Percentiles rank a stretch among this genome's conserved stretches.
Evolutionary conservation across 371 early-diverging fungal species (phyloP).

Genomic region (Fennellomyces sp.): DNA sequence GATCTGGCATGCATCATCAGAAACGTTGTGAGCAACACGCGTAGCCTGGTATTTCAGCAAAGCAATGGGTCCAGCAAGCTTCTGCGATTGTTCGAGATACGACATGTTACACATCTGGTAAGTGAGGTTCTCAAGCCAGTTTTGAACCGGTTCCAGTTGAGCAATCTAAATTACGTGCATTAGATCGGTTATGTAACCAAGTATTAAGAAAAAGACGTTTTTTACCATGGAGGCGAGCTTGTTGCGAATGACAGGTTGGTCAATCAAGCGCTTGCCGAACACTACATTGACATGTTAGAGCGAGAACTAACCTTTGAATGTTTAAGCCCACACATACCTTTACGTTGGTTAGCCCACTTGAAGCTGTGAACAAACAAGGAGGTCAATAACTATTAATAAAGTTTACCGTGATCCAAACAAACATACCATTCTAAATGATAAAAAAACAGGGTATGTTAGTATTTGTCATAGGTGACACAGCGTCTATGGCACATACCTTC

Average conservation of each 20-base stretch:
- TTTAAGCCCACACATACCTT: conserved; percentile 84
- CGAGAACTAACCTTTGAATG: conserved; percentile 74
- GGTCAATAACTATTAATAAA: not conserved
- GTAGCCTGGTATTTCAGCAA: conserved; percentile 64
- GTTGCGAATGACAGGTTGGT: conserved; percentile 67
- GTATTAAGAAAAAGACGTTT: not conserved
- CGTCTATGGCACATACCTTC: conserved; percentile 58
- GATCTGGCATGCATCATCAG: conserved; percentile 72
- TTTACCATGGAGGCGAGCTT: conserved; percentile 65
- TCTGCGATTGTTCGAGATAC: conserved; percentile 59
- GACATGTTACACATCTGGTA: conserved; percentile 70
- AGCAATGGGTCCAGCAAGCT: conserved; percentile 73
- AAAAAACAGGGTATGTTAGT: not conserved
- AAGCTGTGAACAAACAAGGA: conserved; percentile 24
- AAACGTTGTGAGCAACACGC: conserved; percentile 56
- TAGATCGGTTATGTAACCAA: conserved; percentile 24
- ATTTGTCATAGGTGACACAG: not conserved
- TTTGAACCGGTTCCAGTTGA: conserved; percentile 59
- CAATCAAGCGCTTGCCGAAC: conserved; percentile 77
- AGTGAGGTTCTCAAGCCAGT: conserved; percentile 66
- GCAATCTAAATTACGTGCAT: conserved; percentile 42
- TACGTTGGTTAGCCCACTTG: conserved; percentile 86
- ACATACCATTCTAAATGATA: conserved; percentile 9
- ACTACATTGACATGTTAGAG: conserved; percentile 64
- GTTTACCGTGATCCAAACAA: too few species aligned